These are phyloP conservation scores for Ophiostoma ulmi DNA, from an alignment of 2,329 filamentous ascomycete genomes.

Conservation along the genomic window DNA sequence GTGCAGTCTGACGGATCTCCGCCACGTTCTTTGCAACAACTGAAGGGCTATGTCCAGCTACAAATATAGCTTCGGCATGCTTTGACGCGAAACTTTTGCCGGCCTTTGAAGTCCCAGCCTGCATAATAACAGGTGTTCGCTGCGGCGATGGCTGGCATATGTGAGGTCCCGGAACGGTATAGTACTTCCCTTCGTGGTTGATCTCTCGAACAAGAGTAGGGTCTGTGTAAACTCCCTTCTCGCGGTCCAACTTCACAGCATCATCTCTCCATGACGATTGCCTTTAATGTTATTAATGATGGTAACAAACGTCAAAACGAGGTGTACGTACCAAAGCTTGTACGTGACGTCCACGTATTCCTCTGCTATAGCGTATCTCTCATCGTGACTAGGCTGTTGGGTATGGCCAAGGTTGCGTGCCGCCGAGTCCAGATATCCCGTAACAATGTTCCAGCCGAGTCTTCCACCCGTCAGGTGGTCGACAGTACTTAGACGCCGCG, in stretches of 20 bases:
- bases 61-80: slow-evolving; percentile 30
- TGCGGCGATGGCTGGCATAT: slow-evolving; percentile 19
- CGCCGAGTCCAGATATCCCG: slow-evolving; percentile 25
- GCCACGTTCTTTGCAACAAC: slow-evolving; percentile 20
- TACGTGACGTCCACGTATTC: slow-evolving; percentile 29
- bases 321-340: slow-evolving; percentile 23
- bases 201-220: slow-evolving; percentile 23
- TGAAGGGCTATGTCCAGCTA: slow-evolving; percentile 26
- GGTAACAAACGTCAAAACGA: neutral
- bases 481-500: slow-evolving; percentile 21
- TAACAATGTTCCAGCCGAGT: slow-evolving; percentile 29
- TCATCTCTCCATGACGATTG: slow-evolving; percentile 24
- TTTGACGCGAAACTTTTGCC: slow-evolving; percentile 29
- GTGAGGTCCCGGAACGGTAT: slow-evolving; percentile 30
- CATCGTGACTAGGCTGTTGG: slow-evolving; percentile 26
- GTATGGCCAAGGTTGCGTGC: slow-evolving; percentile 25
- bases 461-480: slow-evolving; percentile 24
- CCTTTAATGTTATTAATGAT: neutral
- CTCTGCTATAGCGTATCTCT: slow-evolving; percentile 29
- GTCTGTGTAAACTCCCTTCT: slow-evolving; percentile 19
- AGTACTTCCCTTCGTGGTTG: slow-evolving; percentile 24
- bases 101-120: slow-evolving; percentile 29
- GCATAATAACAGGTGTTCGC: slow-evolving; percentile 29
- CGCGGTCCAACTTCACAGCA: slow-evolving; percentile 22
- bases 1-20: slow-evolving; percentile 23